Percentiles rank a stretch among this genome's conserved stretches.
Conservation (phyloP, 352 stramenopile genomes). For the Vaucheria bursata region DNA sequence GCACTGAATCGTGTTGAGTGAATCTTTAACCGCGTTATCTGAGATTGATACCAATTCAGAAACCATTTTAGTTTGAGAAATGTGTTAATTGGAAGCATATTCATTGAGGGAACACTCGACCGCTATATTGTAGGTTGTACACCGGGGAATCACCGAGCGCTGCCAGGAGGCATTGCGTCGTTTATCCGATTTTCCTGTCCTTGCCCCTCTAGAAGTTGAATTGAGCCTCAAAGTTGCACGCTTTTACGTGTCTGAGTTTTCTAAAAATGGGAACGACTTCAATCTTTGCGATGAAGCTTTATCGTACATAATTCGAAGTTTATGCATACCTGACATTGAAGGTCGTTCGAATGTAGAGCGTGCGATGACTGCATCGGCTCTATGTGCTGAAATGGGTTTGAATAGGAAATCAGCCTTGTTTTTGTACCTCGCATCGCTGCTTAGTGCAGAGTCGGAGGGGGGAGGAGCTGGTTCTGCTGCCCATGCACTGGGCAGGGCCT, state of each 20-base stretch:
- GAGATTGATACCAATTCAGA: not conserved
- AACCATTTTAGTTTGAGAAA: not conserved
- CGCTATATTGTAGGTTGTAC: not conserved
- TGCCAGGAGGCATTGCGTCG: constrained; percentile 23
- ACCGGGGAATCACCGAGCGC: constrained; percentile 21
- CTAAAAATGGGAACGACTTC: not conserved
- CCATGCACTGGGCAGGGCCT: constrained; percentile 19
- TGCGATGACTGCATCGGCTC: constrained; percentile 24
- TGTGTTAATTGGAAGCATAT: constrained; percentile 7
- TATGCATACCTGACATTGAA: constrained; percentile 27
- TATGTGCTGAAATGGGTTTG: constrained; percentile 38
- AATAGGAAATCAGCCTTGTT: constrained; percentile 33
- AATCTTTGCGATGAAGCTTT: constrained; percentile 16
- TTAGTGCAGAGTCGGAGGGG: constrained; percentile 26
- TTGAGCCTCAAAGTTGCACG: constrained; percentile 36
- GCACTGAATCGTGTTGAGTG: too few relatives aligned
- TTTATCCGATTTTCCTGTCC: constrained; percentile 13
- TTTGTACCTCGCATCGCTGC: constrained; percentile 23
- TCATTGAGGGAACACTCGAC: not conserved
- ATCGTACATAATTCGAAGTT: constrained; percentile 11
- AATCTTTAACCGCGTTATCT: not conserved
- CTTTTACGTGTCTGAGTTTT: constrained; percentile 11
- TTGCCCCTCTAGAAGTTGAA: constrained; percentile 33
- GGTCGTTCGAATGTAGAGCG: constrained; percentile 26
- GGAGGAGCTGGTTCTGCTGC: constrained; percentile 15